Base-by-base conservation (phyloP, 2,329 filamentous ascomycete species). In the Penicillium sp. region DNA sequence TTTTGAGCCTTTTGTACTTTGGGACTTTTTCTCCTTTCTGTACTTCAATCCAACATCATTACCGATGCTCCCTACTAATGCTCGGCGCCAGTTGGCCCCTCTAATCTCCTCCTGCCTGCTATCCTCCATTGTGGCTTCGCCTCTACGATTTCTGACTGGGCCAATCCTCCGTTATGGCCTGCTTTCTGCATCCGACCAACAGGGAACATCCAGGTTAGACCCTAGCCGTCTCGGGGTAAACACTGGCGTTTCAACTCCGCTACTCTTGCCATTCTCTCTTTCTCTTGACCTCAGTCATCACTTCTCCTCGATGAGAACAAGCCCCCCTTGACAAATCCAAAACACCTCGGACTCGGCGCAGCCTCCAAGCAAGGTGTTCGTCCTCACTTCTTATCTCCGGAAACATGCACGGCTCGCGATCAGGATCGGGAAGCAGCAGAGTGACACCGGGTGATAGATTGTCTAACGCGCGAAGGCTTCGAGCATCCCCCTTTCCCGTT, bases 401-500 rank as follows among this genome's bases (percentile, higher is more conserved):
- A 46, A 47, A 54, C 40, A 57, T 61, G 59, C 58, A 55, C 47
- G 49, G 54, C 52, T 56, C 55, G 50, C 52, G 44, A 59, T 61
- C 47, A 54, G 35, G 46, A 39, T 59, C 66, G 66, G 66, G 57
- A 66, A 67, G 63, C 63, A 61, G 46, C 63, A 67, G 52, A 52
- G 66, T 68, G 36, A 66, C 65, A 66, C 63, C 60, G 63, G 64
- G 60, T 67, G 56, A 56, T 62, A 62, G 63, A 66, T 65, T 64
- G 60, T 61, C 59, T 62, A 59, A 62, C 62, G 35, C 49, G 44
- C 39, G 27, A 55, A 55, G 36, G 50, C 51, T 64, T 59, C 54
- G 47, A 60, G 41, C 44, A 31, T 41, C 47, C 58, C 58, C 64
- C 56, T 63, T 60, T 61, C 59, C 51, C 40, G 52, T 61, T 64